Evolutionary conservation across 164 flowering plant species (phyloP), one percentile per base, ranked within the genome.

Genomic region (Stephania japonica): DNA sequence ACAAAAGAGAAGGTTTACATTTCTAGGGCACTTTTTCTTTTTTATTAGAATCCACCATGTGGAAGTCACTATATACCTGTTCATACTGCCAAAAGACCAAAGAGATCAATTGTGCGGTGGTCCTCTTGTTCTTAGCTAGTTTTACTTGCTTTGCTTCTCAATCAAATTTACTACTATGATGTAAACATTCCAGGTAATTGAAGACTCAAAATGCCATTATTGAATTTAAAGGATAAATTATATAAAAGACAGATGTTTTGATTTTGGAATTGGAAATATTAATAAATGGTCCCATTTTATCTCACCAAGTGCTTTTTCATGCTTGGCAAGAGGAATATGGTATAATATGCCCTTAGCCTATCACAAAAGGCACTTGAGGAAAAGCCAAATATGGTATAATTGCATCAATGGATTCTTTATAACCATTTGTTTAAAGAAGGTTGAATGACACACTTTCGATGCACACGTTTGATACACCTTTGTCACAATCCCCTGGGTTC

Each of bases 381-480:
- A 75, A 76, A 79, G 80, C 82, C 78, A 79, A 78, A 78, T 65
- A 77, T 75, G 62, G 21, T 67, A 70, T 80, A 62, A 73, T 42
- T 65, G 61, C 70, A 72, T 63, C 38, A 18, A 61, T 66, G 44
- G 9, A 24, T 67, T 32, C 38, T 32, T 32, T 23, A 71, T 27
- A 18, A 47, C 53, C 53, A 42, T 41, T 68, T 74, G 41, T 27
- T 32, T 32, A 32, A 32, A 32, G 38, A 32, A 32, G 38, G 38
- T 32, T 32, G 38, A 32, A 32, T 32, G 38, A 32, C 38, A 32
- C 38, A 32, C 38, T 32, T 32, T 32, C 38, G 38, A 32, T 32
- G 38, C 38, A 32, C 38, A 32, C 38, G 4, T 32, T 32, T 32
- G 38, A 32, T n/a, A n/a, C 38, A 32, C 38, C 3, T 32, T 32